Evolutionary conservation across 1,284 basidiomycete genomes (phyloP).

Genomic region (Trichosporon sp.): DNA sequence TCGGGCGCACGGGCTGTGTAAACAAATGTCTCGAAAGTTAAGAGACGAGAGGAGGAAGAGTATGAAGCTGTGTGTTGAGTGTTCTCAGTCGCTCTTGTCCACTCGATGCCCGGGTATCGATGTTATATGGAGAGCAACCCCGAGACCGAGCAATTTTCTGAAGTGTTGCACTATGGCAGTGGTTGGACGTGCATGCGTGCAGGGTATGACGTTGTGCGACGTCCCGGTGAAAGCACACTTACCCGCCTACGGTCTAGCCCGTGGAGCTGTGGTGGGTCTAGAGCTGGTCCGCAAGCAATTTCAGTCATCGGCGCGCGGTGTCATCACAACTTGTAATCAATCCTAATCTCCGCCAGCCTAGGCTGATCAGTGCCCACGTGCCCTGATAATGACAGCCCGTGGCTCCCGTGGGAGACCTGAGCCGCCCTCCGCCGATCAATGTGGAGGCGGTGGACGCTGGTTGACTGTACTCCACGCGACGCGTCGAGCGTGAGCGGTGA

Average conservation of each 20-base stretch:
- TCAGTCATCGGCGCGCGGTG: no score
- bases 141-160: background rate
- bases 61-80: no score
- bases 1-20: background rate
- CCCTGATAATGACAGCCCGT: background rate
- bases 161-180: no score
- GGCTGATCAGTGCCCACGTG: background rate
- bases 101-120: background rate
- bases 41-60: background rate
- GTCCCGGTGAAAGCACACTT: background rate
- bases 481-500: slow-evolving; percentile 4
- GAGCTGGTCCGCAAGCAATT: background rate
- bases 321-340: background rate
- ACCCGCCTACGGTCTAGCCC: background rate
- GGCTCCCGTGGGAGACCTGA: background rate
- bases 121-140: background rate
- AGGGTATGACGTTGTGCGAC: background rate
- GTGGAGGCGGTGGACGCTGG: slow-evolving; percentile 6
- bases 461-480: slow-evolving; percentile 11
- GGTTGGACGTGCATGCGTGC: background rate
- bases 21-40: background rate
- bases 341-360: background rate
- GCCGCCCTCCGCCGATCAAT: background rate
- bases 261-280: background rate
- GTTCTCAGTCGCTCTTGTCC: background rate